These are phyloP conservation scores for Colletotrichum filicis DNA, from an alignment of 2,329 filamentous ascomycete species.

Conservation along the genomic window DNA sequence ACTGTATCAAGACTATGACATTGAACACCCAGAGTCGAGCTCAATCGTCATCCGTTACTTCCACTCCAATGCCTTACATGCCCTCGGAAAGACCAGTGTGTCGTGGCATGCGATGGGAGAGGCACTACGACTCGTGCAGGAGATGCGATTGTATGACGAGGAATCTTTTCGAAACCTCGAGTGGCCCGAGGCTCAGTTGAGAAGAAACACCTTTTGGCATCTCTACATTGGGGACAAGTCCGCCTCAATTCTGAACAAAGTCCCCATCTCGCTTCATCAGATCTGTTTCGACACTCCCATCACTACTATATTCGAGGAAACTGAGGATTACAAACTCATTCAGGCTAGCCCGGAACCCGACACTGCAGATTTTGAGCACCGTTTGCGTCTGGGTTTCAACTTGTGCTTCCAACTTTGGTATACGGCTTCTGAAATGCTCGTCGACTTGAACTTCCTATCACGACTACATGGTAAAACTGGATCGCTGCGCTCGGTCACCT, in stretches of 20 bases:
- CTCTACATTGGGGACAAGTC: slow-evolving; percentile 54
- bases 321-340: neutral
- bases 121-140: slow-evolving; percentile 52
- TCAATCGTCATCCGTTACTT: slow-evolving; percentile 57
- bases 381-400: slow-evolving; percentile 1
- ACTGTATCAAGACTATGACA: slow-evolving; percentile 52
- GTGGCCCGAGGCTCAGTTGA: slow-evolving; percentile 49
- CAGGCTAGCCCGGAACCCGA: neutral
- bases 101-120: slow-evolving; percentile 59
- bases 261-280: slow-evolving; percentile 56
- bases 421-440: slow-evolving; percentile 17
- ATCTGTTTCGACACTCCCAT: slow-evolving; percentile 54
- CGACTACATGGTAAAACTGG: neutral
- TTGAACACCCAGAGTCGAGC: slow-evolving; percentile 53
- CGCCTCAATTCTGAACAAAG: slow-evolving; percentile 50
- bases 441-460: slow-evolving; percentile 15
- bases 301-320: slow-evolving; percentile 40
- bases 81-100: slow-evolving; percentile 52
- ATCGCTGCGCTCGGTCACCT: neutral
- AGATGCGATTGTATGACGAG: slow-evolving; percentile 56
- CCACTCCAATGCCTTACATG: slow-evolving; percentile 57
- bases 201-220: slow-evolving; percentile 51
- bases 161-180: slow-evolving; percentile 46
- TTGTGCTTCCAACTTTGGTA: slow-evolving; percentile 15
- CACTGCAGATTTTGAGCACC: neutral